These are phyloP conservation scores for Cyphellophora europaea DNA, from an alignment of 2,329 filamentous ascomycete species.

Conservation along the genomic window DNA sequence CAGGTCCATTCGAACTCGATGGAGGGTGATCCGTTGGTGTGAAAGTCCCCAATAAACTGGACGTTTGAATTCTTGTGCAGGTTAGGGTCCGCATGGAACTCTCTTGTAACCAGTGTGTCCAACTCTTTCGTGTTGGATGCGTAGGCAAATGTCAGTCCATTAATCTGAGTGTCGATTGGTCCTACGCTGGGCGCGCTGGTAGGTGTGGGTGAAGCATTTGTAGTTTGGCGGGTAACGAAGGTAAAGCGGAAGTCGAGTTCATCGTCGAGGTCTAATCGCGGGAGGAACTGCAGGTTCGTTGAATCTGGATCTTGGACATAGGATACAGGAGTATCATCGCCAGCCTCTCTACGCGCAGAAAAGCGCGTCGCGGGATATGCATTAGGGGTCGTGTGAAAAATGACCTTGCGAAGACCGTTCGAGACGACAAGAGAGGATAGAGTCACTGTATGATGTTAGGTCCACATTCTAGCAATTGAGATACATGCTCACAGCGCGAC, in stretches of 20 bases:
- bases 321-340: slow-evolving; percentile 71
- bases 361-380: slow-evolving; percentile 76
- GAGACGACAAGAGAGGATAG: slow-evolving; percentile 76
- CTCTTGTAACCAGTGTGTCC: slow-evolving; percentile 85
- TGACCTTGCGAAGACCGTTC: slow-evolving; percentile 66
- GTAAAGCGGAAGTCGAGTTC: slow-evolving; percentile 90
- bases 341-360: slow-evolving; percentile 58
- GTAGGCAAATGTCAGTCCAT: slow-evolving; percentile 84
- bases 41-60: slow-evolving; percentile 84
- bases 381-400: slow-evolving; percentile 75
- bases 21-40: slow-evolving; percentile 71
- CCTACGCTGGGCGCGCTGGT: slow-evolving; percentile 21
- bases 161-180: slow-evolving; percentile 64
- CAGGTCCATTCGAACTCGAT: slow-evolving; percentile 91
- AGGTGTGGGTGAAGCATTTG: slow-evolving; percentile 23
- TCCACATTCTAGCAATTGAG: slow-evolving; percentile 7
- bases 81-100: slow-evolving; percentile 95
- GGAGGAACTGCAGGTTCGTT: slow-evolving; percentile 51
- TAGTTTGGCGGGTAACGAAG: slow-evolving; percentile 63
- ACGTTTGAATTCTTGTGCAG: slow-evolving; percentile 96
- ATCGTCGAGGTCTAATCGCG: slow-evolving; percentile 83
- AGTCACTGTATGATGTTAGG: slow-evolving; percentile 53
- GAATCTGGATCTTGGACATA: slow-evolving; percentile 83
- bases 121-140: slow-evolving; percentile 78
- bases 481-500: slow-evolving; percentile 62